Percentiles rank a stretch among this genome's conserved stretches.
phyloP scores from a whole-genome alignment of 352 stramenopile species.

The Phytophthora aleatoria region DNA sequence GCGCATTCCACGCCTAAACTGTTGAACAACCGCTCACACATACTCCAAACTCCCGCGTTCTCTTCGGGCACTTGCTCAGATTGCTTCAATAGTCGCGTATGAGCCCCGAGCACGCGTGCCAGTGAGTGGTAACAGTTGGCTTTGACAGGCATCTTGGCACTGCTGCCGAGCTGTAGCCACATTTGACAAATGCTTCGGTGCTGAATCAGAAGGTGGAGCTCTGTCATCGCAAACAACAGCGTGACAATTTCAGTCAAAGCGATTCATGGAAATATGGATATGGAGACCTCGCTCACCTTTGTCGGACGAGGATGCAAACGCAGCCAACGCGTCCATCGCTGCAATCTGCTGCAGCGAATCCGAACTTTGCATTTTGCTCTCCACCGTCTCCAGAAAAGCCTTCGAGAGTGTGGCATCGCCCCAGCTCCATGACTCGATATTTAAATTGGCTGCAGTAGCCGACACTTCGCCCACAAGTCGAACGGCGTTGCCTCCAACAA shows the following conservation, averaged over 20 bases:
- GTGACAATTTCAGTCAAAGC: slow-evolving; percentile 2
- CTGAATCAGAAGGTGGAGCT: slow-evolving; percentile 75
- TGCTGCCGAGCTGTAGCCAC: slow-evolving; percentile 61
- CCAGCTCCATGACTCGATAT: slow-evolving; percentile 82
- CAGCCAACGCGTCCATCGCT: slow-evolving; percentile 82
- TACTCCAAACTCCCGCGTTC: slow-evolving; percentile 68
- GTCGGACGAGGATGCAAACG: slow-evolving; percentile 78
- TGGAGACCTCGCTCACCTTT: slow-evolving; percentile 53
- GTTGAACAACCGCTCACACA: slow-evolving; percentile 71
- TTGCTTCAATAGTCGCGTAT: slow-evolving; percentile 48
- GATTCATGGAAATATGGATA: neutral
- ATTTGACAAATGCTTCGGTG: slow-evolving; percentile 67
- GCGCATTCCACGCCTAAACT: slow-evolving; percentile 58
- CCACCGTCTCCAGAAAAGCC: slow-evolving; percentile 76
- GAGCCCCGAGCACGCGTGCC: slow-evolving; percentile 54
- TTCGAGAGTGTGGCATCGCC: slow-evolving; percentile 72
- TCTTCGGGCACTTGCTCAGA: slow-evolving; percentile 45
- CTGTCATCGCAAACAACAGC: slow-evolving; percentile 30
- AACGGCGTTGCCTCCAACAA: slow-evolving; percentile 76
- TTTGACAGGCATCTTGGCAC: slow-evolving; percentile 76
- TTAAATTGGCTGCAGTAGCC: slow-evolving; percentile 61
- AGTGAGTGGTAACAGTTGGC: slow-evolving; percentile 76
- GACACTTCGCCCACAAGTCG: slow-evolving; percentile 83
- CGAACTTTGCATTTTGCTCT: slow-evolving; percentile 65
- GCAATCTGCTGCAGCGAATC: slow-evolving; percentile 81